phyloP scores from a whole-genome alignment of 208 protist genomes.

The Porcisia deanei region DNA sequence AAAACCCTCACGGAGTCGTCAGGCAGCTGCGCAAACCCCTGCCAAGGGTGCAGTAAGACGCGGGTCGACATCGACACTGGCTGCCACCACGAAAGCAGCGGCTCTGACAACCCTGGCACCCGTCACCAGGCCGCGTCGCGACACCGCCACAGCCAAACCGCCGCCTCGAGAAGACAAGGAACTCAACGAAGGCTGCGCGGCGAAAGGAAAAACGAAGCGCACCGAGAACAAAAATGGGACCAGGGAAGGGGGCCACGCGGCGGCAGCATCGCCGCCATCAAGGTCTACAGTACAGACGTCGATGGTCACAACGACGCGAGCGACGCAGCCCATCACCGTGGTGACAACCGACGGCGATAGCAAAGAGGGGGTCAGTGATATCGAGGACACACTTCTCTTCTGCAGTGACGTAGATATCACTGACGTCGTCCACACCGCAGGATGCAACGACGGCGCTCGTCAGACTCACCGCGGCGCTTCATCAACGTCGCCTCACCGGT shows the following conservation, averaged over 20 bases:
- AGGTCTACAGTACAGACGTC: not conserved
- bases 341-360: not conserved
- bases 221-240: not conserved
- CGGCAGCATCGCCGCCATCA: not conserved
- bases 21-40: not conserved
- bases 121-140: not conserved
- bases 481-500: not conserved
- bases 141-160: not conserved
- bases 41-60: not conserved
- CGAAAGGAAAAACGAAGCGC: not conserved
- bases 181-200: not conserved
- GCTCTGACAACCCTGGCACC: not conserved
- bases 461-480: not conserved
- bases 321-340: not conserved
- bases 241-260: not conserved
- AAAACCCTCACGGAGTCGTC: not conserved
- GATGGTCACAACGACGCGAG: not conserved
- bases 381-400: slow-evolving; percentile 1
- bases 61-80: not conserved
- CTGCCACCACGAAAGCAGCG: not conserved
- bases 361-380: not conserved
- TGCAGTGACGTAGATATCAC: not conserved
- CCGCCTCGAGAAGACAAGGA: slow-evolving; percentile 1
- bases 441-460: not conserved
- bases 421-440: not conserved